These are phyloP conservation scores for Pseudocercospora crystallina DNA, from an alignment of 2,329 filamentous ascomycete species.

Conservation along the genomic window DNA sequence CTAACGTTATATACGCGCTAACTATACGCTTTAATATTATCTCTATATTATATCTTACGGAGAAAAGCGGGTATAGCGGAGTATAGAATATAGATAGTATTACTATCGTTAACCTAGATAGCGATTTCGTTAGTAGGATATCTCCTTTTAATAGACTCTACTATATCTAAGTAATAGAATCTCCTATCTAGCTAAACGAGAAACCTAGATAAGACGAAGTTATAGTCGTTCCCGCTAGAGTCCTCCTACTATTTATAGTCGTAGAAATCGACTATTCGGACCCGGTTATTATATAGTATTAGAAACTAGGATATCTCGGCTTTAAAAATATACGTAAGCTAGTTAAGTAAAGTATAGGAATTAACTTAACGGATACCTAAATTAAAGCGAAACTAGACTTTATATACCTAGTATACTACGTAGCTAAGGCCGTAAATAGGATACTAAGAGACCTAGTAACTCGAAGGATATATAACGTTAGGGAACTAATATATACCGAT, in stretches of 20 bases:
- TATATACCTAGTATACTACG: neutral
- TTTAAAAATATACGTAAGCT: neutral
- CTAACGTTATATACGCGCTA: slow-evolving; percentile 1
- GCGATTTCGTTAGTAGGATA: neutral
- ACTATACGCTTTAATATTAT: slow-evolving; percentile 4
- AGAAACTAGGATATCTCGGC: slow-evolving; percentile 4
- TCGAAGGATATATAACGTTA: neutral
- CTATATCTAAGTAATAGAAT: slow-evolving; percentile 1
- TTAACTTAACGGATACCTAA: neutral
- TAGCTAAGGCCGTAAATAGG: neutral
- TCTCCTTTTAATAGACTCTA: neutral
- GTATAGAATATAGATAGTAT: slow-evolving; percentile 2
- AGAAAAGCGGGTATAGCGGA: neutral
- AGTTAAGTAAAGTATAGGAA: slow-evolving; percentile 2
- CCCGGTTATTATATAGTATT: slow-evolving; percentile 1
- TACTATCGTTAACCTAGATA: slow-evolving; percentile 3
- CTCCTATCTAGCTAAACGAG: neutral
- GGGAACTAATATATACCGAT: slow-evolving; percentile 2
- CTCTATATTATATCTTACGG: slow-evolving; percentile 1
- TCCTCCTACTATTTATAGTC: neutral
- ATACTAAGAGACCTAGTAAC: slow-evolving; percentile 1
- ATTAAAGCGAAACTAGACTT: slow-evolving; percentile 2
- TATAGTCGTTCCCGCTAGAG: neutral
- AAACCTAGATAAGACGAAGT: neutral
- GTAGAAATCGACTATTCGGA: slow-evolving; percentile 2